These are phyloP conservation scores for Diphasiastrum complanatum DNA, from an alignment of 83 land plant species.

Conservation along the genomic window DNA sequence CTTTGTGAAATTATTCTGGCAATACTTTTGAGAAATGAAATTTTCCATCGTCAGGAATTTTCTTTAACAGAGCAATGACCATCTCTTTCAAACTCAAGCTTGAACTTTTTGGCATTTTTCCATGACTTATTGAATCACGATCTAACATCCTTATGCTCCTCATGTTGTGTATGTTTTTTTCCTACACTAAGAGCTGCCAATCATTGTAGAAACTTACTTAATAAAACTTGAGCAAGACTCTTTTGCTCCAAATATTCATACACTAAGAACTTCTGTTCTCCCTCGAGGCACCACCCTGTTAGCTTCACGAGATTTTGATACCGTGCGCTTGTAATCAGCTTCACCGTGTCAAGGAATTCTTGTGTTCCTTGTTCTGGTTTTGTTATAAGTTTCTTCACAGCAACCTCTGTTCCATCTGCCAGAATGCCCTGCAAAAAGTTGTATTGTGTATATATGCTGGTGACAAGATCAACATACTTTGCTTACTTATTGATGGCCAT, in stretches of 20 bases:
- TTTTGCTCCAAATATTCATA: conserved; percentile 41
- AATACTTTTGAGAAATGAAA: too few species aligned
- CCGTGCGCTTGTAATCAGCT: conserved; percentile 32
- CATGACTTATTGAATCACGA: too few species aligned
- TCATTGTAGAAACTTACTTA: conserved; percentile 21
- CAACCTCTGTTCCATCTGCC: conserved; percentile 34
- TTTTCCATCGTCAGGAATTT: too few species aligned
- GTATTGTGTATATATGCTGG: too few species aligned
- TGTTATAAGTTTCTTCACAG: conserved; percentile 34
- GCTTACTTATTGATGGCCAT: too few species aligned
- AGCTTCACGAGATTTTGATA: conserved; percentile 44
- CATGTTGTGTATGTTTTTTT: too few species aligned
- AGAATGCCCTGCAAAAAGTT: conserved; percentile 31
- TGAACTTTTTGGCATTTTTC: too few species aligned
- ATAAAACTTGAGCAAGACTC: conserved; percentile 35
- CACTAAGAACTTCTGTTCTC: conserved; percentile 41
- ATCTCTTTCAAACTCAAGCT: too few species aligned
- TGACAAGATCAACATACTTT: too few species aligned
- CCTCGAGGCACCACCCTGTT: conserved; percentile 45
- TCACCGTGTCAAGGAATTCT: conserved; percentile 45
- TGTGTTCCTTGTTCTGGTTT: conserved; percentile 40
- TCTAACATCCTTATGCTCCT: too few species aligned
- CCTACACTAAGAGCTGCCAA: not conserved
- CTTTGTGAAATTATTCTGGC: too few species aligned
- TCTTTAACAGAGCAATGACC: too few species aligned